Evolutionary conservation across 306 rosid genomes (phyloP), one percentile per base, ranked within the genome.

Genomic region (Castanea mollissima): DNA sequence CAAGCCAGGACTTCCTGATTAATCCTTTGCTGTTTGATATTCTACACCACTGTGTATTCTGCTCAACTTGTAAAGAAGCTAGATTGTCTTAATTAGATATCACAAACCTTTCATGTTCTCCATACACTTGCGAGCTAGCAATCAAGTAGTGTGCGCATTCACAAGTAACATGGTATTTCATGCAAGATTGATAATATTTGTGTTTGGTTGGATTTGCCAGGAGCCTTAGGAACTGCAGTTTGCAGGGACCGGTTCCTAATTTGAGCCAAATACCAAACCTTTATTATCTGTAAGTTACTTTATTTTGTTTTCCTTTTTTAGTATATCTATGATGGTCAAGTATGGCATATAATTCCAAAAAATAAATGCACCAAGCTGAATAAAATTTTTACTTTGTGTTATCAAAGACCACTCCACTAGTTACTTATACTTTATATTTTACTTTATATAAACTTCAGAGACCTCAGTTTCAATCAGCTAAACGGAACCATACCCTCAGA

Each of bases 191-290:
- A 3, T 59, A 59, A 55, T 13, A 15, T 75, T 69, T 76, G 73
- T 84, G 62, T 74, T 74, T 81, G 41, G 35, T 81, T 82, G 68
- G 46, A 76, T 65, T 71, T 83, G 7, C 69, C 84, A 96, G 98
- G 97, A 91, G 97, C 74, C 90, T 96, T 76, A 88, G 98, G 88
- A 93, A 91, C 85, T 96, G 98, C 90, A 86, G 18, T 75, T 86
- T 96, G 84, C 86, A 74, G 74, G 99, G 99, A 70, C 88, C 87
- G 6, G 64, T 96, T 80, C 99, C 99, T 74, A 90, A 96, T 88
- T 79, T 96, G 52, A 93, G 97, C 86, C 55, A 59, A 55, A 88
- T 93, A 85, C 85, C 88, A 2, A 6, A 70, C 6, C 94, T 93
- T 74, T 80, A 81, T 74, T 93, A 85, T 87, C 79, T 92, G 96